These are phyloP conservation scores for Juncus effusus DNA, from an alignment of 176 grass and related monocot species.

Conservation along the genomic window DNA sequence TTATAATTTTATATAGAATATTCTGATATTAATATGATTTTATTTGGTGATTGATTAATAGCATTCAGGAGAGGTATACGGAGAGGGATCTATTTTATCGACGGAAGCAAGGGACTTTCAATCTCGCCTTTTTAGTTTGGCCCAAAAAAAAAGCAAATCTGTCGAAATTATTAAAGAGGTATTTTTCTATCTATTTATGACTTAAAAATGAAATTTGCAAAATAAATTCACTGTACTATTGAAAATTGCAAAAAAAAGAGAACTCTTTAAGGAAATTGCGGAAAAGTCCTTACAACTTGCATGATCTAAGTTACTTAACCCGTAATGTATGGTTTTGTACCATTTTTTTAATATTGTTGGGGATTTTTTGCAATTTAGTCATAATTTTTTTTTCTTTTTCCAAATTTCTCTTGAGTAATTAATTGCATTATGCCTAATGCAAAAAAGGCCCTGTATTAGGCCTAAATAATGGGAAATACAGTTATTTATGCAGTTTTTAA, in stretches of 20 bases:
- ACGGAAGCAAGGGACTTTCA: slow-evolving; percentile 60
- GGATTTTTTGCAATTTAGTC: too few relatives aligned
- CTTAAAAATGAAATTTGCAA: background rate
- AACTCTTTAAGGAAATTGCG: too few relatives aligned
- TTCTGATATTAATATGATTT: background rate
- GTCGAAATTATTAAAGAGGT: slow-evolving; percentile 48
- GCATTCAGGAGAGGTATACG: slow-evolving; percentile 51
- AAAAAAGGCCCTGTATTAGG: too few relatives aligned
- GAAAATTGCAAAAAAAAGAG: too few relatives aligned
- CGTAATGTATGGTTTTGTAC: too few relatives aligned
- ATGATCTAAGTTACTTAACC: too few relatives aligned
- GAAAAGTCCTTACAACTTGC: too few relatives aligned
- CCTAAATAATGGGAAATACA: too few relatives aligned
- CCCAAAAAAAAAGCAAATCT: slow-evolving; percentile 42
- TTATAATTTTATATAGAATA: background rate
- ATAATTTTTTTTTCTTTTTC: background rate
- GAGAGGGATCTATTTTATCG: slow-evolving; percentile 70
- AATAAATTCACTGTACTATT: background rate
- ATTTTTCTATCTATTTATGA: background rate
- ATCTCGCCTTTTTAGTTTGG: slow-evolving; percentile 38
- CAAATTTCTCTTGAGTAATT: background rate
- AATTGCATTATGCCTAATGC: too few relatives aligned
- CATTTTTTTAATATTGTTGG: too few relatives aligned
- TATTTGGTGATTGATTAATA: slow-evolving; percentile 25
- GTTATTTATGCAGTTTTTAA: too few relatives aligned